Conservation (phyloP, 495 filamentous ascomycete species). For the Niebla homalea region DNA sequence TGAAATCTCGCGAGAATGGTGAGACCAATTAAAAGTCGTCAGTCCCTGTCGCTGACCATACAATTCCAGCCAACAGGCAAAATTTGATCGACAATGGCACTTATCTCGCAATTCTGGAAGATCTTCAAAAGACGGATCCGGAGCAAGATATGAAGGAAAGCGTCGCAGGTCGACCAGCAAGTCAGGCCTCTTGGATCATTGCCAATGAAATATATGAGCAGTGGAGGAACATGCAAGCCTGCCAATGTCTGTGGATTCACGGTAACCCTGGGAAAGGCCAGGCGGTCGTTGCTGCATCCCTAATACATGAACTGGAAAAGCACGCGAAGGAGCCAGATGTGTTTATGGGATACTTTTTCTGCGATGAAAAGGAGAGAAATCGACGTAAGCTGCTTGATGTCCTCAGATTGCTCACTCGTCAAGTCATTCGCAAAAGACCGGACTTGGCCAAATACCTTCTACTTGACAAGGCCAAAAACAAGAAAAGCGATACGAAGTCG, state of each 20-base stretch:
- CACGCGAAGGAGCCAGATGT: neutral
- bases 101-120: slow-evolving; percentile 6
- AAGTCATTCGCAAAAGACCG: slow-evolving; percentile 4
- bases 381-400: slow-evolving; percentile 5
- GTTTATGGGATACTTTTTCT: slow-evolving; percentile 12
- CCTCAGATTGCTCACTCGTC: slow-evolving; percentile 7
- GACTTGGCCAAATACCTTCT: slow-evolving; percentile 8
- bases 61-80: neutral
- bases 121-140: slow-evolving; percentile 7
- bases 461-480: slow-evolving; percentile 4
- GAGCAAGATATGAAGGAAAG: slow-evolving; percentile 8
- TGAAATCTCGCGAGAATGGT: slow-evolving; percentile 9
- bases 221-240: slow-evolving; percentile 1
- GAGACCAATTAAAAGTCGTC: neutral
- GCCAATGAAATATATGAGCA: slow-evolving; percentile 4
- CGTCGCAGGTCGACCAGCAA: slow-evolving; percentile 3
- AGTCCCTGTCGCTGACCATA: neutral
- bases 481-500: slow-evolving; percentile 1
- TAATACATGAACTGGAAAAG: slow-evolving; percentile 4
- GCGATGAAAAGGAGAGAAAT: slow-evolving; percentile 8
- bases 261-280: slow-evolving; percentile 12
- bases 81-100: slow-evolving; percentile 6
- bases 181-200: slow-evolving; percentile 7
- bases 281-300: slow-evolving; percentile 5
- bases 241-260: slow-evolving; percentile 11